Evolutionary conservation across 371 early-diverging fungal species (phyloP), one percentile per base, ranked within the genome.

Genomic region (Mortierella sp.): DNA sequence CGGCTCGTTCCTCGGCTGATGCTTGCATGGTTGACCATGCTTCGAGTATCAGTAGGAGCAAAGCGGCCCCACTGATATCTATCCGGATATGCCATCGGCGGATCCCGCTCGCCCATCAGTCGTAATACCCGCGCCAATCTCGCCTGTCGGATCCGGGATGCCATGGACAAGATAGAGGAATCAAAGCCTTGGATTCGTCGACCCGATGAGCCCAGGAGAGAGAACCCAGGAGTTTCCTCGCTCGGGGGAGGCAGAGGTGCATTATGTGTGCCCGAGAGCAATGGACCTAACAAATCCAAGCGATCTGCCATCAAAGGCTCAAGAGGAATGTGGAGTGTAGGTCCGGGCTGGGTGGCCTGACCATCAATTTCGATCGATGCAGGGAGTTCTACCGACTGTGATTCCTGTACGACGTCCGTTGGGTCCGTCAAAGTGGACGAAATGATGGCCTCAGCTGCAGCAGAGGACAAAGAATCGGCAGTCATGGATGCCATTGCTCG

Each of bases 11-110:
- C 75, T 2, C 80, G 84, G 24, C 84, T 83, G 1, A 77, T 75
- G 63, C 84, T 76, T n/a, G 80, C 71, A 60, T 83, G 77, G 55
- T 80, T 83, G 32, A 79, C 32, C 80, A 84, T 80, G 72, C 81
- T 84, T 46, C 75, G 77, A 6, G 80, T 80, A 55, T 80, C 84
- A 18, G 65, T 38, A 6, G 79, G 79, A 1, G 44, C 55, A 29
- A 65, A 54, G 44, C 70, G 79, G 21, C 44, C 63, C 83, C 77
- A 80, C 0, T 65, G 43, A 35, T 71, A 68, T 7, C 80, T 56
- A 12, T 79, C 83, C 3, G 74, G 44, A 32, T 79, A 83, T 2
- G 71, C 76, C 4, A 65, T 54, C 16, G 71, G 10, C 4, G 78
- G 12, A 2, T 83, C 83, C 18, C 80, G 75, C 4, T 70, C 80